Evolutionary conservation across 768 basidiomycete genomes (phyloP).

Genomic region (Tricholomella constricta): DNA sequence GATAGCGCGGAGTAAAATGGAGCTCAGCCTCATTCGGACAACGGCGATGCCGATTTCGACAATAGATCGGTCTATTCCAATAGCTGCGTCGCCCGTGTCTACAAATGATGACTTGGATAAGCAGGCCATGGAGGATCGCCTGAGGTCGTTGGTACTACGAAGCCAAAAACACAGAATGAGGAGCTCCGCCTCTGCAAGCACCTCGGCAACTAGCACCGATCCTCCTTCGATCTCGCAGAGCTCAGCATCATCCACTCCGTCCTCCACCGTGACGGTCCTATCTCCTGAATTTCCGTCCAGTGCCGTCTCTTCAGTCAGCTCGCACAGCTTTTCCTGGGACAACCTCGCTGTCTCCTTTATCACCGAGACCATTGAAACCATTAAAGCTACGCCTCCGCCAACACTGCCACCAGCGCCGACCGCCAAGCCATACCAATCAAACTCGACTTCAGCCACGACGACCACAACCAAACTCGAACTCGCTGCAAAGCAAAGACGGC

Average conservation of each 20-base stretch:
- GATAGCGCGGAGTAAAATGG: conserved; percentile 38
- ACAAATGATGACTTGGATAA: conserved; percentile 21
- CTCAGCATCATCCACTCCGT: conserved; percentile 1
- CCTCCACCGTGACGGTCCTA: conserved; percentile 4
- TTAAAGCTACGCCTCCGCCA: conserved; percentile 30
- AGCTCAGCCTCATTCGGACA: conserved; percentile 25
- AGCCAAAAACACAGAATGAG: conserved; percentile 35
- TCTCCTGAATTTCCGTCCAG: conserved; percentile 3
- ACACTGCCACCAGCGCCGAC: conserved; percentile 5
- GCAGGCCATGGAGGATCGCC: conserved; percentile 43
- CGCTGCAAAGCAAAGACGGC: conserved; percentile 47
- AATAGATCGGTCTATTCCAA: background rate
- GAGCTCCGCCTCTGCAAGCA: conserved; percentile 1
- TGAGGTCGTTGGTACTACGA: conserved; percentile 40
- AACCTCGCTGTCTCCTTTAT: conserved; percentile 61
- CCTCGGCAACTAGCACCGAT: conserved; percentile 5
- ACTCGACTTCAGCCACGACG: background rate
- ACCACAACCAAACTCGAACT: conserved; percentile 29
- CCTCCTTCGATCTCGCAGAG: background rate
- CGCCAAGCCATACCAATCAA: background rate
- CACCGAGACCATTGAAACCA: conserved; percentile 53
- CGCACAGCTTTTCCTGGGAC: conserved; percentile 40
- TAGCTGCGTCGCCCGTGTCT: background rate
- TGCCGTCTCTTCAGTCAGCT: conserved; percentile 16
- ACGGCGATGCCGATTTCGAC: background rate